phyloP scores from a whole-genome alignment of 2,329 filamentous ascomycete genomes.

The Dothistroma pini region DNA sequence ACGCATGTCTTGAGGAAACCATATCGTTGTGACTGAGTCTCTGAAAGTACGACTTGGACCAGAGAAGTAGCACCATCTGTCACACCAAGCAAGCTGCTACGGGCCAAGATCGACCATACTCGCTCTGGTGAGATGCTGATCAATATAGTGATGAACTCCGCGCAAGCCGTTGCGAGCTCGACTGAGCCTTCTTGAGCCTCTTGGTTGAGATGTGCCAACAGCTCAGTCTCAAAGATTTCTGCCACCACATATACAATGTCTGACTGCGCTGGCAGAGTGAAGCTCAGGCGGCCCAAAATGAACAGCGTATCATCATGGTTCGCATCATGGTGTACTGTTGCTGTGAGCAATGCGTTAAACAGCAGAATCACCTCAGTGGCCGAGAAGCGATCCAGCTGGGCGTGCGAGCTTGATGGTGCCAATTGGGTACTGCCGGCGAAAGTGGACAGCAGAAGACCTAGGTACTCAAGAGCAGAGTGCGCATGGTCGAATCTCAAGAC shows the following conservation, averaged over 20 bases:
- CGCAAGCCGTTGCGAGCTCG: slow-evolving; percentile 67
- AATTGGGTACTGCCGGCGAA: slow-evolving; percentile 52
- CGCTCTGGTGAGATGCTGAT: slow-evolving; percentile 71
- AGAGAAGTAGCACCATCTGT: slow-evolving; percentile 74
- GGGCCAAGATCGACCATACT: slow-evolving; percentile 84
- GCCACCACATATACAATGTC: slow-evolving; percentile 81
- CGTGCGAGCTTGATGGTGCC: slow-evolving; percentile 13
- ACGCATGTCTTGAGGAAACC: slow-evolving; percentile 72
- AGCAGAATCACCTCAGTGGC: slow-evolving; percentile 71
- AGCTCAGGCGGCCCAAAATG: slow-evolving; percentile 50
- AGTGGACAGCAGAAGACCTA: slow-evolving; percentile 72
- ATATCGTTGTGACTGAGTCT: slow-evolving; percentile 72
- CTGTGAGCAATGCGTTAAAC: slow-evolving; percentile 64
- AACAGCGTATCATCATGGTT: slow-evolving; percentile 40
- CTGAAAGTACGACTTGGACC: slow-evolving; percentile 71
- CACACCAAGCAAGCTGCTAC: slow-evolving; percentile 73
- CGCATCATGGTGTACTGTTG: slow-evolving; percentile 29
- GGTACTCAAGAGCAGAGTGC: slow-evolving; percentile 75
- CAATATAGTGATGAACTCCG: slow-evolving; percentile 74
- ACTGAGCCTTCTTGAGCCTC: slow-evolving; percentile 62
- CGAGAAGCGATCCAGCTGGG: slow-evolving; percentile 53
- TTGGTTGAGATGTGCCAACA: slow-evolving; percentile 47
- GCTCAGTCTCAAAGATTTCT: slow-evolving; percentile 73
- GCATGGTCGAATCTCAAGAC: slow-evolving; percentile 70
- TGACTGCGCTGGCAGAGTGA: slow-evolving; percentile 49